phyloP scores from a whole-genome alignment of 371 early-diverging fungal species.

The Mortierella sp. region DNA sequence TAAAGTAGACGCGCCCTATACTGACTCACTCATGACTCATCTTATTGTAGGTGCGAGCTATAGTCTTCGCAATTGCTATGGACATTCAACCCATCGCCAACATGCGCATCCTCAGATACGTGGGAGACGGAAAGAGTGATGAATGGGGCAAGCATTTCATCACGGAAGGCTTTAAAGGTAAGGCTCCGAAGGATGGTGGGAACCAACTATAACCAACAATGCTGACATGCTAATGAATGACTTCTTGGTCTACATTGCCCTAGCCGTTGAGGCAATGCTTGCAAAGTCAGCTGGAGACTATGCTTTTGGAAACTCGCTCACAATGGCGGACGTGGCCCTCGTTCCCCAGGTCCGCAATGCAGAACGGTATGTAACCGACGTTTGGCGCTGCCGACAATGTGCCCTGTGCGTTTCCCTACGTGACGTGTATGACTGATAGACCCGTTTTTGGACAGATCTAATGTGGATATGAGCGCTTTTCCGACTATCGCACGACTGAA shows the following conservation, averaged over 20 bases:
- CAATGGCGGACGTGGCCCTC: conserved; percentile 87
- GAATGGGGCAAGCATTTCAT: conserved; percentile 78
- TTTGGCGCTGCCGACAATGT: too few relatives aligned
- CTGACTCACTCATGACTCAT: not conserved
- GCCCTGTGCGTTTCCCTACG: too few relatives aligned
- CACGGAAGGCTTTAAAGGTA: conserved; percentile 74
- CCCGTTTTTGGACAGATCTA: conserved; percentile 65
- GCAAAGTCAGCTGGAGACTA: conserved; percentile 73
- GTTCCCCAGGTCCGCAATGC: conserved; percentile 89
- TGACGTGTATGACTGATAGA: too few relatives aligned
- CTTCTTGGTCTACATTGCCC: conserved; percentile 1
- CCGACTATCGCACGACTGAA: conserved; percentile 75
- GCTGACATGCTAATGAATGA: not conserved
- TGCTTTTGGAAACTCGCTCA: conserved; percentile 84
- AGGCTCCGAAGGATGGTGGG: too few relatives aligned
- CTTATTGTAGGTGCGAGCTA: conserved; percentile 68
- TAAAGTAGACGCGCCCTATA: not conserved
- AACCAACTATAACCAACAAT: not conserved
- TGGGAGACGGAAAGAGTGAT: conserved; percentile 62
- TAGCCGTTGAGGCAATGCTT: conserved; percentile 75
- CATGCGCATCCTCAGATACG: conserved; percentile 72
- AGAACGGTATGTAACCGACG: conserved; percentile 53
- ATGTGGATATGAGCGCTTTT: conserved; percentile 78
- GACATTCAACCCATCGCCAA: conserved; percentile 95
- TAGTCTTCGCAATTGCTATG: conserved; percentile 76